Conservation (phyloP, 1,284 basidiomycete genomes). For the Pulveroboletus sp. region DNA sequence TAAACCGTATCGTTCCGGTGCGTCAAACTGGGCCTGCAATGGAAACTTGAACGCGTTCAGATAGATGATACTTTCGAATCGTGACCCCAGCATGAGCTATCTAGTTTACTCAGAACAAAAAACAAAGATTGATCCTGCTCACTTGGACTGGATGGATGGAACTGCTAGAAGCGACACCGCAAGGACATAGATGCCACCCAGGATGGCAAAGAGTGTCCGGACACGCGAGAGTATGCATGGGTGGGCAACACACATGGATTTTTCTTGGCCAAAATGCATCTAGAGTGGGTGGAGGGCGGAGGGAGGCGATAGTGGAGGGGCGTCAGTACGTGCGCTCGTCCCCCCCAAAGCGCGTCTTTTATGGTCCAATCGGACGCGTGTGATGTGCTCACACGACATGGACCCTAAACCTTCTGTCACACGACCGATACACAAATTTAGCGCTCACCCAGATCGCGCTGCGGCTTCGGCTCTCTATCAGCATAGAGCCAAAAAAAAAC, state of each 20-base stretch:
- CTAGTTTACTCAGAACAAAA: constrained; percentile 4
- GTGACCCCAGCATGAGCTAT: constrained; percentile 11
- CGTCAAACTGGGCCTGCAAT: constrained; percentile 56
- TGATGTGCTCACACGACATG: constrained; percentile 14
- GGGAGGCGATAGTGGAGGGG: background rate
- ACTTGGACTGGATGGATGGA: constrained; percentile 75
- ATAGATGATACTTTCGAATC: constrained; percentile 47
- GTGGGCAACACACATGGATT: constrained; percentile 2
- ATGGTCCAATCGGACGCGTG: background rate
- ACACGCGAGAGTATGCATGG: constrained; percentile 29
- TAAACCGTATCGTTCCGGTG: constrained; percentile 76
- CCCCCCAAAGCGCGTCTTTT: constrained; percentile 1
- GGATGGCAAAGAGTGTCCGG: constrained; percentile 33
- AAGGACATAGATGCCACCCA: constrained; percentile 53
- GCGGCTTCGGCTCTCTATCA: background rate
- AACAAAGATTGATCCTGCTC: constrained; percentile 32
- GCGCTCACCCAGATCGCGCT: background rate
- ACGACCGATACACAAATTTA: constrained; percentile 12
- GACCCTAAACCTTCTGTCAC: constrained; percentile 9
- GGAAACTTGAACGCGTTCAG: constrained; percentile 69
- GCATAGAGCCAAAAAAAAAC: background rate
- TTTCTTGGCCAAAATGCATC: constrained; percentile 8
- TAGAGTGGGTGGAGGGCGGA: background rate
- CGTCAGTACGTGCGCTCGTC: background rate
- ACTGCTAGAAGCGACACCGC: constrained; percentile 52